Percentiles rank a stretch among this genome's conserved stretches.
phyloP scores from a whole-genome alignment of 1,284 basidiomycete species.

The Mrakiaceae sp. region DNA sequence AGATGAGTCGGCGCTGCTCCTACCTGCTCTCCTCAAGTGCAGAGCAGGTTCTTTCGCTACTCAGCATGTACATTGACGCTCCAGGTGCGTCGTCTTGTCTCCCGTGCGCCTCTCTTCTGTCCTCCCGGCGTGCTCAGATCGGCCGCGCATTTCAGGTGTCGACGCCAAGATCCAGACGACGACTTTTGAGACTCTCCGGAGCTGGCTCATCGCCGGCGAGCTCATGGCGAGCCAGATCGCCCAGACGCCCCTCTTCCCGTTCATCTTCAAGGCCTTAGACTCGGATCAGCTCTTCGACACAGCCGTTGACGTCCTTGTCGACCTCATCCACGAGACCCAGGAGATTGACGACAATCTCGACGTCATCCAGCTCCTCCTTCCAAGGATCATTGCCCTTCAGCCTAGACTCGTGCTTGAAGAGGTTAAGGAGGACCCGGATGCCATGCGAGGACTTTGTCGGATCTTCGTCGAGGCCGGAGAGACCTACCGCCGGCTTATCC shows the following conservation, averaged over 20 bases:
- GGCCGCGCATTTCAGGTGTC: constrained; percentile 47
- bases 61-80: constrained; percentile 84
- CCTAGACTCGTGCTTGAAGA: constrained; percentile 45
- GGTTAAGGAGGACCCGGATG: constrained; percentile 65
- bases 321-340: constrained; percentile 95
- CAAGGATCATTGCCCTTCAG: constrained; percentile 62
- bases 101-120: not conserved
- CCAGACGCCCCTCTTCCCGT: constrained; percentile 69
- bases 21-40: constrained; percentile 62
- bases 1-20: constrained; percentile 56
- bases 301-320: constrained; percentile 84
- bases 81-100: constrained; percentile 46
- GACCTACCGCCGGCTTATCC: constrained; percentile 79
- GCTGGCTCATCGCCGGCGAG: constrained; percentile 85
- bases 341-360: constrained; percentile 90
- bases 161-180: constrained; percentile 70
- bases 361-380: constrained; percentile 77
- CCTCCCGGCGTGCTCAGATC: not conserved
- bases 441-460: constrained; percentile 78
- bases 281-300: constrained; percentile 83
- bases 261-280: constrained; percentile 70
- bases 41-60: constrained; percentile 59
- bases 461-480: constrained; percentile 95
- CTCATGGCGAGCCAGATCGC: constrained; percentile 55
- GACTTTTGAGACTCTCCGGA: constrained; percentile 74